Evolutionary conservation across 83 land plant genomes (phyloP).

Genomic region (Picea engelmannii): DNA sequence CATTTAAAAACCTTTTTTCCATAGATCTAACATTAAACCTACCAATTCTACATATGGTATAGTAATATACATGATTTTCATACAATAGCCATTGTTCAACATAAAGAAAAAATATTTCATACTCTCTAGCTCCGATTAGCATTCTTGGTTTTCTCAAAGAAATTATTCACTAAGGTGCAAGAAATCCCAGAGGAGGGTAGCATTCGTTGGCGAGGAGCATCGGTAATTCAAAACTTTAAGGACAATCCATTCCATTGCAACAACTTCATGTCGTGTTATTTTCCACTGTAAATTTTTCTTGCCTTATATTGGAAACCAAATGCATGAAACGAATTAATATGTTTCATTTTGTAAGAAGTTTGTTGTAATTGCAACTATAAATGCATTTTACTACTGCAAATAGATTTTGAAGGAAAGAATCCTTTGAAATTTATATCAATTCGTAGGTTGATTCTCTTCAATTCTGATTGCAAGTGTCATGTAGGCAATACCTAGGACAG

Average conservation of each 20-base stretch:
- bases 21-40: too few relatives aligned
- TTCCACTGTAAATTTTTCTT: slow-evolving; percentile 31
- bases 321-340: neutral
- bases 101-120: too few relatives aligned
- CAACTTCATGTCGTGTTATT: slow-evolving; percentile 51
- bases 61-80: too few relatives aligned
- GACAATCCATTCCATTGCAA: slow-evolving; percentile 67
- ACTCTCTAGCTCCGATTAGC: too few relatives aligned
- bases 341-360: neutral
- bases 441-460: slow-evolving; percentile 70
- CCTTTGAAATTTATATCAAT: slow-evolving; percentile 30
- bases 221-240: too few relatives aligned
- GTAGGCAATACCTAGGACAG: slow-evolving; percentile 54
- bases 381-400: neutral
- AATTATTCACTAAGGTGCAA: too few relatives aligned
- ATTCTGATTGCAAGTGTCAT: slow-evolving; percentile 55
- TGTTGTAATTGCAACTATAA: neutral
- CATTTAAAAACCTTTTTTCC: too few relatives aligned
- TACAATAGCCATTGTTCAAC: too few relatives aligned
- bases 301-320: slow-evolving; percentile 28
- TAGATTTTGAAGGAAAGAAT: neutral
- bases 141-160: too few relatives aligned
- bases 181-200: too few relatives aligned
- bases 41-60: too few relatives aligned
- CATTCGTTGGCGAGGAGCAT: too few relatives aligned